Conservation (phyloP, 208 protist genomes). For the Herpetomonas muscarum region DNA sequence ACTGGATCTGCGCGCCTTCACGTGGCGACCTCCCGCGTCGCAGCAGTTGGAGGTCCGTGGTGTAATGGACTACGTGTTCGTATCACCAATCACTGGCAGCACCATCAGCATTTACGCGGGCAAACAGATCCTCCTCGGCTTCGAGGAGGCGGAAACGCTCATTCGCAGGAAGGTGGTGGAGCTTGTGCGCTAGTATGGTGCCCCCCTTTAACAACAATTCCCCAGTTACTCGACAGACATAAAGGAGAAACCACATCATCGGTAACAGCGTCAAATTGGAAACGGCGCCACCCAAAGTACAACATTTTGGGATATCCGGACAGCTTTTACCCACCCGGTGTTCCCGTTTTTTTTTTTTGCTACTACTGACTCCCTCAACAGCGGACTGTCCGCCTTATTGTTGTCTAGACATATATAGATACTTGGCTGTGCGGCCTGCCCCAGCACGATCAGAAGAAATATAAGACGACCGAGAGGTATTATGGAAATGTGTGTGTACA, state of each 20-base stretch:
- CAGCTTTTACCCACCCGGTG: no score
- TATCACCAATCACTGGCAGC: slow-evolving; percentile 58
- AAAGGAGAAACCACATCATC: no score
- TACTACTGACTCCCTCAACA: no score
- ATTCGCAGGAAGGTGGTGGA: slow-evolving; percentile 77
- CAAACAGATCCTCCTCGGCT: slow-evolving; percentile 66
- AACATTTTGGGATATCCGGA: no score
- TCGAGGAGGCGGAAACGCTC: slow-evolving; percentile 81
- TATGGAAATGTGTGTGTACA: neutral
- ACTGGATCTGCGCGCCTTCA: slow-evolving; percentile 74
- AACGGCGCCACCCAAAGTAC: no score
- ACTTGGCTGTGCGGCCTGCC: no score
- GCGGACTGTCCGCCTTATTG: no score
- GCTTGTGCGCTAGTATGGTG: slow-evolving; percentile 30
- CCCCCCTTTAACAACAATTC: neutral
- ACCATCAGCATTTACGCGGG: slow-evolving; percentile 73
- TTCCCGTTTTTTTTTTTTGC: no score
- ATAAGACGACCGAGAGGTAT: neutral
- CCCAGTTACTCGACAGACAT: no score
- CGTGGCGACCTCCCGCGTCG: slow-evolving; percentile 70
- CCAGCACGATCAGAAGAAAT: no score
- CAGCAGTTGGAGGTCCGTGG: slow-evolving; percentile 80
- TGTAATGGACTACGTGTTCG: slow-evolving; percentile 63
- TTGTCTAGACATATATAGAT: no score
- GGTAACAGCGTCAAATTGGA: no score